A percentile compares a stretch with the other conserved stretches of the same genome.
phyloP scores from a whole-genome alignment of 2,329 filamentous ascomycete genomes.

The Xylaria sp. region DNA sequence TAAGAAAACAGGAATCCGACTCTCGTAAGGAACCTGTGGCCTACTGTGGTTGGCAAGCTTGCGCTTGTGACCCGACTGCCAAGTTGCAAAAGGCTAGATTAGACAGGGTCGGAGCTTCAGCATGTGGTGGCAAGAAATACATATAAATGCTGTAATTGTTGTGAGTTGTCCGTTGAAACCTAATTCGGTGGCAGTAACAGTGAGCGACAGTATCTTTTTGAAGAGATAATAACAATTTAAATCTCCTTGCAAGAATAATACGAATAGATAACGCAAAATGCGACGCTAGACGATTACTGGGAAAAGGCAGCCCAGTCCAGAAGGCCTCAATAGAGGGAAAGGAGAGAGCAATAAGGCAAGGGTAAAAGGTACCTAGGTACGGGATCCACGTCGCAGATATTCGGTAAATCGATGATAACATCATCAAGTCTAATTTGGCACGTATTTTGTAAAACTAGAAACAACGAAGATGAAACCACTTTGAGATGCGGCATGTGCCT shows the following conservation, averaged over 20 bases:
- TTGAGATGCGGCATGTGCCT: slow-evolving; percentile 14
- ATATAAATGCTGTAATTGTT: background rate
- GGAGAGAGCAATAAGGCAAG: too few relatives aligned
- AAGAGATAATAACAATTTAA: background rate
- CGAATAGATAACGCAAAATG: too few relatives aligned
- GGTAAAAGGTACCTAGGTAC: background rate
- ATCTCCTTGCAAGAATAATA: too few relatives aligned
- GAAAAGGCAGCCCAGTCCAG: too few relatives aligned
- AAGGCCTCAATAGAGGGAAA: too few relatives aligned
- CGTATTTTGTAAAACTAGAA: background rate
- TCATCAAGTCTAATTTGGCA: slow-evolving; percentile 13
- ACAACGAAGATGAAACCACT: slow-evolving; percentile 21
- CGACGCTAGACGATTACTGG: too few relatives aligned
- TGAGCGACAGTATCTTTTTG: background rate
- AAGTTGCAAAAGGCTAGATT: background rate
- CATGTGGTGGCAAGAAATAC: background rate
- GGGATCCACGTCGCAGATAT: slow-evolving; percentile 4
- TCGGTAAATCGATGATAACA: slow-evolving; percentile 5
- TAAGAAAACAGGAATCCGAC: background rate
- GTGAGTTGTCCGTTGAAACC: background rate
- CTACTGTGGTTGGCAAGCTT: background rate
- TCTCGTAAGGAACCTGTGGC: background rate
- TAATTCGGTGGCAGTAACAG: background rate
- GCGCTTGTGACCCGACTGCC: background rate
- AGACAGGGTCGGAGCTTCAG: background rate